Evolutionary conservation across 441 rosid genomes (phyloP).

Genomic region (Eutrema salsugineum): DNA sequence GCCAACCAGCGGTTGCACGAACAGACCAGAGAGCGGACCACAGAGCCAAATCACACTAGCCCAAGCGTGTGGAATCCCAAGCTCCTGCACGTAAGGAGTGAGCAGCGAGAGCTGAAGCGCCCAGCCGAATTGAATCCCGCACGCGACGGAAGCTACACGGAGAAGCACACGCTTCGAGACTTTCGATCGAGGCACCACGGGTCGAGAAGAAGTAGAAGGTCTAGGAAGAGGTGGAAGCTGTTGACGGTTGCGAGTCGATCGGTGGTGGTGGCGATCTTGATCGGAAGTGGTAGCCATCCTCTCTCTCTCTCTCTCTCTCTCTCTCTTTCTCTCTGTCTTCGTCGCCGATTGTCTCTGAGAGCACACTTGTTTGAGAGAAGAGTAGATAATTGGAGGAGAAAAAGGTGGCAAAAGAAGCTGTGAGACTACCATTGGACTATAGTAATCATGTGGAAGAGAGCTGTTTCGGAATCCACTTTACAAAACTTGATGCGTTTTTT

Average conservation of each 20-base stretch:
- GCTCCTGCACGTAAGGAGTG: constrained; percentile 95
- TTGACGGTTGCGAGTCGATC: constrained; percentile 19
- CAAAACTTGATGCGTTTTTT: background rate
- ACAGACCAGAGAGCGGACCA: constrained; percentile 86
- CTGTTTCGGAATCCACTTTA: background rate
- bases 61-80: constrained; percentile 96
- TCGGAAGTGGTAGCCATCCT: constrained; percentile 27
- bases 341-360: background rate
- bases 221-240: constrained; percentile 3
- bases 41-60: constrained; percentile 96
- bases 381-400: background rate
- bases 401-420: constrained; percentile 15
- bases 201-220: constrained; percentile 4
- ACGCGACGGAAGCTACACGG: constrained; percentile 84
- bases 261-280: constrained; percentile 23
- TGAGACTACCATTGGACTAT: constrained; percentile 9
- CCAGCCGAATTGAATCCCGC: constrained; percentile 99
- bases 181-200: constrained; percentile 33
- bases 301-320: background rate
- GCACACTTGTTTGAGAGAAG: background rate
- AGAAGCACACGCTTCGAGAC: constrained; percentile 63
- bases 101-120: constrained; percentile 91
- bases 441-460: background rate
- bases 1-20: constrained; percentile 91
- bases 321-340: background rate